phyloP scores from a whole-genome alignment of 2,329 filamentous ascomycete species.

The Eutypella sp. region DNA sequence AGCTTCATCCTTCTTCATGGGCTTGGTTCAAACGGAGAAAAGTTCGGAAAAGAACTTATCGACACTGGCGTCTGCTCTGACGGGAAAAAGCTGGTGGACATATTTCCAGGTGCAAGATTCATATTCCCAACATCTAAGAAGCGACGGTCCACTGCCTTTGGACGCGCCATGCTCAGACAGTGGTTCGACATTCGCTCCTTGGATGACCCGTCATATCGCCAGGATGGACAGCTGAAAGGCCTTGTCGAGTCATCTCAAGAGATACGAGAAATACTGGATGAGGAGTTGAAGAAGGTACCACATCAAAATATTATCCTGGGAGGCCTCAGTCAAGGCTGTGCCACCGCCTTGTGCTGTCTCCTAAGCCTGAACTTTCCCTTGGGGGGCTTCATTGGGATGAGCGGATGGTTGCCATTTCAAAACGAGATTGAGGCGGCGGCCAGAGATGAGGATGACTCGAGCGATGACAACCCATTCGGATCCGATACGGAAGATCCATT shows the following conservation, averaged over 20 bases:
- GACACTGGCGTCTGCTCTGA: slow-evolving; percentile 20
- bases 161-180: slow-evolving; percentile 38
- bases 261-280: slow-evolving; percentile 27
- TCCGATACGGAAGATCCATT: too few relatives aligned
- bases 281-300: slow-evolving; percentile 26
- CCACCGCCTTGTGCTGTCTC: slow-evolving; percentile 37
- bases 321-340: slow-evolving; percentile 49
- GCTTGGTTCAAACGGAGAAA: slow-evolving; percentile 13
- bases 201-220: slow-evolving; percentile 32
- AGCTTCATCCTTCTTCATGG: slow-evolving; percentile 17
- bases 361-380: slow-evolving; percentile 32
- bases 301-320: slow-evolving; percentile 41
- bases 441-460: slow-evolving; percentile 2
- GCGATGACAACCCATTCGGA: slow-evolving; percentile 7
- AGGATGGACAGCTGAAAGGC: slow-evolving; percentile 39
- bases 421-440: slow-evolving; percentile 27
- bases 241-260: slow-evolving; percentile 35
- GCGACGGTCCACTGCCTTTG: slow-evolving; percentile 37
- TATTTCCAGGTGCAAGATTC: slow-evolving; percentile 37
- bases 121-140: slow-evolving; percentile 46
- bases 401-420: slow-evolving; percentile 39
- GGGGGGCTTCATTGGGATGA: slow-evolving; percentile 43
- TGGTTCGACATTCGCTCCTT: slow-evolving; percentile 47
- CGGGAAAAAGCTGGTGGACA: slow-evolving; percentile 25
- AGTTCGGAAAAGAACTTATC: slow-evolving; percentile 29